Evolutionary conservation across 148 eudicot species (phyloP).

Genomic region (Dysphania ambrosioides): DNA sequence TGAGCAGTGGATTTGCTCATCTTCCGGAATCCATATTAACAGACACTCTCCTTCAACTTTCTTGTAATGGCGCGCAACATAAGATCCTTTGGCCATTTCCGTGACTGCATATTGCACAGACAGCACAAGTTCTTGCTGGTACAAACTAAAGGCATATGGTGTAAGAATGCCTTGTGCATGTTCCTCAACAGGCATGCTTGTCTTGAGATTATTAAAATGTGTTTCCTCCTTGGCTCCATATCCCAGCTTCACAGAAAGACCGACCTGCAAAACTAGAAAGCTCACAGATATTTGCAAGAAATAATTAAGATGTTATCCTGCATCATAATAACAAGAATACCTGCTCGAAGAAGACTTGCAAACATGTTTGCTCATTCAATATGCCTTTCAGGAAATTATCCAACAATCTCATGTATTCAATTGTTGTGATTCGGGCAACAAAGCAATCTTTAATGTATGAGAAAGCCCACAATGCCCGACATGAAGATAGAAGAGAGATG

Average conservation of each 20-base stretch:
- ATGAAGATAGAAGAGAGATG: constrained; percentile 46
- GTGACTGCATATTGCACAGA: constrained; percentile 53
- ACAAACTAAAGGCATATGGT: constrained; percentile 49
- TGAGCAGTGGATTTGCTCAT: constrained; percentile 62
- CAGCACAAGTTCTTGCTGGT: constrained; percentile 48
- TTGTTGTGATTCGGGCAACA: constrained; percentile 45
- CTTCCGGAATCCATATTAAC: constrained; percentile 61
- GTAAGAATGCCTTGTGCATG: constrained; percentile 53
- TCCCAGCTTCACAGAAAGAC: constrained; percentile 29
- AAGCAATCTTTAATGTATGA: constrained; percentile 49
- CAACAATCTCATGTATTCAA: constrained; percentile 40
- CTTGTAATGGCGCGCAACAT: constrained; percentile 57
- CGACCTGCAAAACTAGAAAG: constrained; percentile 36
- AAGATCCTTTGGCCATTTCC: constrained; percentile 56
- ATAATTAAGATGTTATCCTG: neutral
- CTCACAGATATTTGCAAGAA: constrained; percentile 4
- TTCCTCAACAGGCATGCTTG: constrained; percentile 64
- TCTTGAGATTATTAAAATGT: constrained; percentile 39
- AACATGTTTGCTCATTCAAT: constrained; percentile 45
- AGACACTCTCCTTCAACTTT: constrained; percentile 53
- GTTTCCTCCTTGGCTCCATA: constrained; percentile 31
- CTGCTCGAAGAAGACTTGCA: constrained; percentile 62
- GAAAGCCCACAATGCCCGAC: constrained; percentile 50
- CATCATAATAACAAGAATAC: constrained; percentile 27
- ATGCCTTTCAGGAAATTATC: constrained; percentile 45